Evolutionary conservation across 1,284 basidiomycete species (phyloP), one percentile per base, ranked within the genome.

Genomic region (Schizophyllum commune): DNA sequence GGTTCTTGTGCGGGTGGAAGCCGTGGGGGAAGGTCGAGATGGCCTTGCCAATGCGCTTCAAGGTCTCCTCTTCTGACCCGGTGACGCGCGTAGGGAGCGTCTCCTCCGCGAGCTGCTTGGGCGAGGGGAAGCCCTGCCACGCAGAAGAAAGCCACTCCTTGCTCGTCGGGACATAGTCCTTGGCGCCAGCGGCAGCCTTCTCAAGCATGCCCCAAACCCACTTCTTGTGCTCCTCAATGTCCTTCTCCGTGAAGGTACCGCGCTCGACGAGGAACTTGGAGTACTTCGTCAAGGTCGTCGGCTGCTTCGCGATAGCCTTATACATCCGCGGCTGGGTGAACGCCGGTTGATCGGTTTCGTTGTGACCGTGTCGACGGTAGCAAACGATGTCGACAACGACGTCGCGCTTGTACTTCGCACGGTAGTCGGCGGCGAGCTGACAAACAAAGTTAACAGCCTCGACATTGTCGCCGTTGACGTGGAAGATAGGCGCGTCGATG

Each of bases 281-380:
- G 80, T 99, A 99, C 74, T 94, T 86, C 17, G 91, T 90, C 61
- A 99, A 83, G 8, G 96, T 89, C 1, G 96, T 94, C 4, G 92
- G 92, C 77, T 99, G 95, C 71, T 94, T 92, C 76, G 88, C 88
- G 73, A 99, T 98, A 19, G 94, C 94, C 75, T 95, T 85, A 83
- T 99, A 99, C 96, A 99, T 99, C 65, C 93, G 85, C 11, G 97
- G 97, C 75, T 99, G 97, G 20, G 97, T 99, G 82, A 99, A 99
- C 73, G 87, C 91, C 20, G 97, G 97, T 76, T 99, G 97, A 74
- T 99, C 97, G 20, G 96, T 98, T 79, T 99, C 97, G 76, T 99
- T 99, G 80, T 99, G 97, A 22, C 97, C 97, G 74, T 99, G 89
- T 61, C 96, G 92, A 68, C 97, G 92, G 81, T 98, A 99, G 79